phyloP scores from a whole-genome alignment of 2,329 filamentous ascomycete species.

The Fusarium sp. region DNA sequence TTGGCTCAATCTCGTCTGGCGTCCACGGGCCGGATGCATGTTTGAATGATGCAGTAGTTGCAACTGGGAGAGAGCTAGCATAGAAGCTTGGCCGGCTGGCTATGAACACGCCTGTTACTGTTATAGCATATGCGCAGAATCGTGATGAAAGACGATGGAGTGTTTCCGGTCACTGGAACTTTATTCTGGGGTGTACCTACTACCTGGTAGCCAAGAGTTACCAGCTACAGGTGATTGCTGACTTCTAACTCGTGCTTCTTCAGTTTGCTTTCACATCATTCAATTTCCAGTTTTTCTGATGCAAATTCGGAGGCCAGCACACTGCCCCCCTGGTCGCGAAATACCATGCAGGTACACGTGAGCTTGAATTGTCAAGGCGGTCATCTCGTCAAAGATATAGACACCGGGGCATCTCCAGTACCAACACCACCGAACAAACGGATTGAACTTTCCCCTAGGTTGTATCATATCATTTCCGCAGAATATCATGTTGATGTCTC shows the following conservation, averaged over 20 bases:
- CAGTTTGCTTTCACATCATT: slow-evolving; percentile 3
- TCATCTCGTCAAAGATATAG: not conserved
- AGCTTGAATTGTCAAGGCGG: slow-evolving; percentile 2
- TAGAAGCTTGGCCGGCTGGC: not conserved
- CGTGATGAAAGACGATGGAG: slow-evolving; percentile 40
- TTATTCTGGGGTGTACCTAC: not conserved
- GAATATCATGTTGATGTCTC: not conserved
- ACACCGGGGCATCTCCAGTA: too few species aligned
- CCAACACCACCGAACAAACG: not conserved
- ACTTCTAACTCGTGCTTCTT: slow-evolving; percentile 13
- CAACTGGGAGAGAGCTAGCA: not conserved
- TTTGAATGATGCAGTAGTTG: slow-evolving; percentile 9
- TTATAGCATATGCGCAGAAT: slow-evolving; percentile 22
- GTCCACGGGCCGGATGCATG: not conserved
- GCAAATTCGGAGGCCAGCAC: slow-evolving; percentile 6
- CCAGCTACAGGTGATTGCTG: slow-evolving; percentile 9
- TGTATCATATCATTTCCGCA: not conserved
- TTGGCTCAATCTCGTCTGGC: slow-evolving; percentile 2
- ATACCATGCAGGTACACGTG: slow-evolving; percentile 37
- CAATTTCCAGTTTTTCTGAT: slow-evolving; percentile 25
- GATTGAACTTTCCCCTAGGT: not conserved
- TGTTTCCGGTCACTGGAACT: slow-evolving; percentile 1
- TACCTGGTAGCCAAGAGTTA: slow-evolving; percentile 14
- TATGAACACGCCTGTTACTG: slow-evolving; percentile 16
- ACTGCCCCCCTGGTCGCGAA: slow-evolving; percentile 23